Base-by-base conservation (phyloP, 805 yeast species). In the Saccharomyces kudriavzevii region DNA sequence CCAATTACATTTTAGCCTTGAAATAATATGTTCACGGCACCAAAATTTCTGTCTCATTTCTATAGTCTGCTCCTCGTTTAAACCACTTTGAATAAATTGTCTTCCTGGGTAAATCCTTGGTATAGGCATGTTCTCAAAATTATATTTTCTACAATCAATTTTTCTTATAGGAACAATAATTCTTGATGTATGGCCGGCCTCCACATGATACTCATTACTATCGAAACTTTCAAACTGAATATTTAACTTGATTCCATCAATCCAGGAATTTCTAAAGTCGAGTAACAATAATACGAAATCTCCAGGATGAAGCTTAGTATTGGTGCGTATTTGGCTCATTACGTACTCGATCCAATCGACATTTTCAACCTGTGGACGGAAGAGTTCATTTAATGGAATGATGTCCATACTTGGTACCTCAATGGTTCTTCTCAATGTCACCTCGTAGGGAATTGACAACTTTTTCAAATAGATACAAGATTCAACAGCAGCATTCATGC, bases 201-300 rank as follows among this genome's bases (percentile, higher is more conserved):
- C 74, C 31, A 80, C 70, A 2, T 67, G 52, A 46, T 59, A 50
- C 2, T 56, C 54, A 4, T 56, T 55, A 10, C 63, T 61, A 2
- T 52, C 45, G 22, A 63, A 68, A 4, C 70, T 68, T 17, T 68
- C 68, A 55, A 72, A 74, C 1, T 59, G 58, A 10, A 79, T 54
- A 1, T 68, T 59, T 3, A 75, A 63, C 8, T 64, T 59, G 54
- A 81, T 68, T 28, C 78, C 77, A 49, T 83, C 84, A 5, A 79
- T 76, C 94, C 96, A 91, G 2, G 87, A 77, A 66, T 94, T 92
- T 58, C 89, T 78, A 54, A 94, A 69, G 65, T 94, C 98, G 13
- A 92, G 62, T 0, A 89, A 75, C 52, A 87, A 70, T 48, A 86
- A 69, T 57, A 85, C 83, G 66, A 77, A 88, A 49, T 81, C 82